Base-by-base conservation (phyloP, 164 flowering plant genomes). In the Tetrastigma voinierianum region DNA sequence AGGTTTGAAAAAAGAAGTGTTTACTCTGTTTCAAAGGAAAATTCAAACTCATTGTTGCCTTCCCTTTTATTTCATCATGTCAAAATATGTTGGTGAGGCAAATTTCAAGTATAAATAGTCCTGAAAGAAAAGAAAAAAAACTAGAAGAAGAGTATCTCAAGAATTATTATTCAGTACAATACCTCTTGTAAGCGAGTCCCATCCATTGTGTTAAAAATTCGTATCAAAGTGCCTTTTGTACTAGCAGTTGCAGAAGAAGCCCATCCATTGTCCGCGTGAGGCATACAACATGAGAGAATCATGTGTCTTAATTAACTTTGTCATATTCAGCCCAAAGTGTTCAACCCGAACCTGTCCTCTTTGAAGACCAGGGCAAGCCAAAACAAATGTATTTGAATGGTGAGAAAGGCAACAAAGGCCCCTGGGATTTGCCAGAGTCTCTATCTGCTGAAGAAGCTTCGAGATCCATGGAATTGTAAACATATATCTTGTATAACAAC, bases 171-270 rank as follows among this genome's bases (percentile, higher is more conserved):
- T 52, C 23, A 16, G 45, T 24, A 40, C 8, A 49, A 52, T 83
- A 83, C 87, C 83, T 83, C 87, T 72, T 84, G 87, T 23, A 84
- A 67, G 44, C 66, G 77, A 62, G 82, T 74, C n/a, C 87, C 87
- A 72, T 84, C 85, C 76, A 77, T 25, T 44, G 85, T 82, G 70
- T 84, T 80, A 72, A 79, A 84, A 48, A 84, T 80, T 72, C 85
- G 74, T 23, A 82, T 74, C 72, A 84, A 65, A 49, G 87, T 84
- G 13, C 87, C 87, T 65, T 73, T 84, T 1, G 72, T 76, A 68
- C 87, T 84, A 24, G 87, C 83, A 69, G 85, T 80, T 20, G 87
- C 83, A 20, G 77, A 59, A 84, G 72, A 55, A 75, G 71, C n/a
- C 85, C 87, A 72, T 84, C 87, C 79, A 73, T 51, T 13, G 87